phyloP scores from a whole-genome alignment of 75 land plant genomes.

The Chamaecyparis obtusa region DNA sequence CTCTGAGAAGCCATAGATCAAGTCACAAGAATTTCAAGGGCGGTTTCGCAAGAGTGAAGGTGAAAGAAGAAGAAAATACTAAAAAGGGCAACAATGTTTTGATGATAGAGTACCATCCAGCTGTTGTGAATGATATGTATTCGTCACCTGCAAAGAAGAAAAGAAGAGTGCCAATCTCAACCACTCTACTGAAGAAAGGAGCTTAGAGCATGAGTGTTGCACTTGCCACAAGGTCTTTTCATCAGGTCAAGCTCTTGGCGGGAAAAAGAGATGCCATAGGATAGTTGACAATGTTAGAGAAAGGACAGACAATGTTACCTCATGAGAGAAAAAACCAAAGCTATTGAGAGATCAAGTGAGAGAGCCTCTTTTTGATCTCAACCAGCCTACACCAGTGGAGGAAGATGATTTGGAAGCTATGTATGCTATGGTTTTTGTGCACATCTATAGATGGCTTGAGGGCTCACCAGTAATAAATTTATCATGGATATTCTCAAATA shows the following conservation, averaged over 20 bases:
- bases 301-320: not conserved
- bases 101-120: not conserved
- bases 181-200: not conserved
- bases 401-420: constrained; percentile 1
- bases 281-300: constrained; percentile 15
- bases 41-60: constrained; percentile 13
- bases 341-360: not conserved
- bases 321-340: not conserved
- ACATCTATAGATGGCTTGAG: constrained; percentile 7
- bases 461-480: constrained; percentile 10
- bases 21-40: constrained; percentile 24
- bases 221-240: constrained; percentile 42
- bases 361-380: not conserved
- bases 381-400: not conserved
- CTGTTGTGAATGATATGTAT: not conserved
- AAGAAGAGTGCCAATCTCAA: not conserved
- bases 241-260: constrained; percentile 55
- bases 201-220: constrained; percentile 31
- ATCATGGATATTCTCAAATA: no score
- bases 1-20: constrained; percentile 29
- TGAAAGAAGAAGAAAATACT: constrained; percentile 4
- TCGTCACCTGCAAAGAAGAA: not conserved
- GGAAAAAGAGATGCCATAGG: constrained; percentile 57
- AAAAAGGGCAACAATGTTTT: not conserved
- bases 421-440: not conserved